A percentile compares a stretch with the other conserved stretches of the same genome.
Conservation (phyloP, 257 asterid genomes). For the Mentha longifolia region DNA sequence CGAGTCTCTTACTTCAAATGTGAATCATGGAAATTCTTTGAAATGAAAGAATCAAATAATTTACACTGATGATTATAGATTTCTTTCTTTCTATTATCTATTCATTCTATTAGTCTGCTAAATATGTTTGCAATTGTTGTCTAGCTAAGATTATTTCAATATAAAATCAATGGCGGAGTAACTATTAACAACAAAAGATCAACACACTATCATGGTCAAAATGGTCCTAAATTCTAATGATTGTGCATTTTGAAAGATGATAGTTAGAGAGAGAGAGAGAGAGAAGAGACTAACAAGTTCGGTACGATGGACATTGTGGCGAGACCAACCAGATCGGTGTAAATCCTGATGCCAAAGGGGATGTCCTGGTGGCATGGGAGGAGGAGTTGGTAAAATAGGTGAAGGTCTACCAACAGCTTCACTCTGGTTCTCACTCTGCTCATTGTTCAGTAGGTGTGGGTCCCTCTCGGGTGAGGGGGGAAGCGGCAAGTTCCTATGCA, state of each 20-base stretch:
- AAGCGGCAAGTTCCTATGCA: conserved; percentile 71
- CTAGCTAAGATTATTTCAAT: not conserved
- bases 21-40: not conserved
- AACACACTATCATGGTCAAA: conserved; percentile 2
- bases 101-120: no score
- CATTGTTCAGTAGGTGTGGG: conserved; percentile 56
- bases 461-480: conserved; percentile 65
- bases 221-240: not conserved
- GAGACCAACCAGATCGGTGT: conserved; percentile 81
- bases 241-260: not conserved
- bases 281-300: conserved; percentile 62
- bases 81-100: no score
- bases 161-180: not conserved
- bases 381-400: conserved; percentile 70
- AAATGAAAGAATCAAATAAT: no score
- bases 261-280: conserved; percentile 6
- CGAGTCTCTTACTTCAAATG: not conserved
- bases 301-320: conserved; percentile 69
- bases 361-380: conserved; percentile 81
- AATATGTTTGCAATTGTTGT: no score
- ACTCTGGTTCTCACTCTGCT: conserved; percentile 57
- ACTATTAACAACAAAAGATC: not conserved
- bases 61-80: no score
- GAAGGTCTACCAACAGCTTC: conserved; percentile 61
- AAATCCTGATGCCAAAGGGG: conserved; percentile 84